Conservation (phyloP, 495 filamentous ascomycete species). For the Penicillium lagena region DNA sequence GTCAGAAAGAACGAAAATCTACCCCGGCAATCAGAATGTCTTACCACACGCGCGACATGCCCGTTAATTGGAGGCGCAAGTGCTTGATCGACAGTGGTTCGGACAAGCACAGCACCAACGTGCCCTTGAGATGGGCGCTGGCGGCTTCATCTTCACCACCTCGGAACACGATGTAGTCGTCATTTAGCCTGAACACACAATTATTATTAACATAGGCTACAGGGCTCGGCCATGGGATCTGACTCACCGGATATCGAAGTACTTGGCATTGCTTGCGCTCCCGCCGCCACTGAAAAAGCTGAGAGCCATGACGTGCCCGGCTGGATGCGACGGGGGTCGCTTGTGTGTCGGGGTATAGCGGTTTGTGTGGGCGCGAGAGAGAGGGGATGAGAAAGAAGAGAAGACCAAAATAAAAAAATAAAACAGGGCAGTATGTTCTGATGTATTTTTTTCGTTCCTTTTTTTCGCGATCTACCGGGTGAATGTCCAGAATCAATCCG, state of each 20-base stretch:
- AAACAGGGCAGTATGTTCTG: too few species aligned
- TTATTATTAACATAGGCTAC: neutral
- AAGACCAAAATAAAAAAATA: neutral
- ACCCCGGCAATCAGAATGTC: conserved; percentile 15
- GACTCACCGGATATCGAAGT: conserved; percentile 50
- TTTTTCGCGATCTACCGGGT: too few species aligned
- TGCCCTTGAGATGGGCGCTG: conserved; percentile 67
- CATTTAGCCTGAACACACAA: conserved; percentile 55
- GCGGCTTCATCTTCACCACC: conserved; percentile 69
- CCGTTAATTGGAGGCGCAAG: conserved; percentile 65
- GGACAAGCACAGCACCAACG: conserved; percentile 66
- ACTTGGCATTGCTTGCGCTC: conserved; percentile 43
- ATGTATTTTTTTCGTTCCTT: too few species aligned
- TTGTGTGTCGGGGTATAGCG: too few species aligned
- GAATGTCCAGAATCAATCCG: too few species aligned
- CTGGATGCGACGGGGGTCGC: too few species aligned
- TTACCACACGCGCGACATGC: conserved; percentile 63
- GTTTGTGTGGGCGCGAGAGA: neutral
- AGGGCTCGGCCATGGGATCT: too few species aligned
- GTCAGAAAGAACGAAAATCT: conserved; percentile 6
- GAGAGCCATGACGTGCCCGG: conserved; percentile 32
- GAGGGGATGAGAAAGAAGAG: neutral
- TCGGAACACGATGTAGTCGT: conserved; percentile 73
- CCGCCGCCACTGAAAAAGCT: conserved; percentile 44
- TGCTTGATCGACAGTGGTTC: conserved; percentile 64